These are phyloP conservation scores for Plasmodium gonderi DNA, from an alignment of 169 alveolate species.

Conservation along the genomic window DNA sequence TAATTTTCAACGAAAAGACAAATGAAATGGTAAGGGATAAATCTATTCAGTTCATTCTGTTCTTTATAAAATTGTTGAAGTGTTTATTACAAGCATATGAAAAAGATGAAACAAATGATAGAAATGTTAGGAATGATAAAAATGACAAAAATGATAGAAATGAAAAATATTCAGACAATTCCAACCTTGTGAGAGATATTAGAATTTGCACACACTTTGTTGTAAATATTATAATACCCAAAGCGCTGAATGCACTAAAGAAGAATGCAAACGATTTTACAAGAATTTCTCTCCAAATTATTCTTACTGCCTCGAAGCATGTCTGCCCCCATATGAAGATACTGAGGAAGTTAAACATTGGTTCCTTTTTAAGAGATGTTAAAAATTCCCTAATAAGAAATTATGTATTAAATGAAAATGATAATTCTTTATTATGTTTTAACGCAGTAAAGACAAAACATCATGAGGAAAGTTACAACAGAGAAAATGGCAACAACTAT, in stretches of 20 bases:
- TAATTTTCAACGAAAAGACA: conserved; percentile 31
- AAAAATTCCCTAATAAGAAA: conserved; percentile 12
- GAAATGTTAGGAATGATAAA: not conserved
- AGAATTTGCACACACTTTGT: conserved; percentile 38
- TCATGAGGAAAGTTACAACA: not conserved
- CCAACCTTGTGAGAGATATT: conserved; percentile 14
- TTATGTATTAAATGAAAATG: not conserved
- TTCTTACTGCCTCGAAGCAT: conserved; percentile 20
- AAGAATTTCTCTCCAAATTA: conserved; percentile 47
- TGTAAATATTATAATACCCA: conserved; percentile 67
- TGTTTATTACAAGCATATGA: conserved; percentile 16
- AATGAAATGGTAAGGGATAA: conserved; percentile 70
- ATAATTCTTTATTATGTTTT: conserved; percentile 11
- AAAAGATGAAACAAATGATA: not conserved
- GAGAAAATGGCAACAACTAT: not conserved
- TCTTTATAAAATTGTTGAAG: conserved; percentile 19
- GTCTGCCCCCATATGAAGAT: conserved; percentile 38
- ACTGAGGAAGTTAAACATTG: conserved; percentile 38
- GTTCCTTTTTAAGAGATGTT: conserved; percentile 13
- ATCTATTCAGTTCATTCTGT: conserved; percentile 36
- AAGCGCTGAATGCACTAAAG: conserved; percentile 63
- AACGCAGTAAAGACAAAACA: not conserved
- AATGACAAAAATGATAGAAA: not conserved
- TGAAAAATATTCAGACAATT: not conserved
- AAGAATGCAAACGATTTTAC: conserved; percentile 57